These are phyloP conservation scores for Tephrocybe rancida DNA, from an alignment of 768 basidiomycete genomes.

Conservation along the genomic window DNA sequence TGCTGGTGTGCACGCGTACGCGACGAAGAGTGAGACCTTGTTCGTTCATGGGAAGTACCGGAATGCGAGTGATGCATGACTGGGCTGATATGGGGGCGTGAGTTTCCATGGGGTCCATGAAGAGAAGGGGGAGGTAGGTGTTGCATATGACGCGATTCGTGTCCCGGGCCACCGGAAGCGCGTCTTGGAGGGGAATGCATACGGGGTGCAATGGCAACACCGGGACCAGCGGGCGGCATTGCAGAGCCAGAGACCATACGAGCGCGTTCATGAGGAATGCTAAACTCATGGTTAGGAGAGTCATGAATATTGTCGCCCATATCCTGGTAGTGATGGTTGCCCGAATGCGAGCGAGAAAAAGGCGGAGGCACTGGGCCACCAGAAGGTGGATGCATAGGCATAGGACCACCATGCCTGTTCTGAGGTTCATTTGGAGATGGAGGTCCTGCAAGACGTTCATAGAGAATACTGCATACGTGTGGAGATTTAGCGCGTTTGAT, in stretches of 20 bases:
- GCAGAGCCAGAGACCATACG: conserved; percentile 46
- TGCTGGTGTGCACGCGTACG: conserved; percentile 52
- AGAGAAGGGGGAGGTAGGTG: conserved; percentile 50
- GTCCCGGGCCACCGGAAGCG: conserved; percentile 36
- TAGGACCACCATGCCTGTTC: conserved; percentile 37
- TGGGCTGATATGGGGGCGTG: conserved; percentile 41
- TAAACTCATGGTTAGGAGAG: conserved; percentile 47
- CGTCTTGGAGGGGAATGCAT: conserved; percentile 44
- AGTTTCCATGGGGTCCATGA: conserved; percentile 27
- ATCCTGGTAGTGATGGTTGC: conserved; percentile 36
- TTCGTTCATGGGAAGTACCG: conserved; percentile 44
- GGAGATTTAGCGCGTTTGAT: conserved; percentile 15
- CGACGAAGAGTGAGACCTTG: conserved; percentile 53
- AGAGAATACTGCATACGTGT: conserved; percentile 55
- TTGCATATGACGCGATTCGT: conserved; percentile 52
- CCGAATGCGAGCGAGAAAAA: conserved; percentile 35
- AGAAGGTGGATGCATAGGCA: conserved; percentile 32
- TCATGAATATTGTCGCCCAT: conserved; percentile 35
- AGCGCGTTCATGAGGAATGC: conserved; percentile 47
- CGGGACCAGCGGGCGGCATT: conserved; percentile 50
- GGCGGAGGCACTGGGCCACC: conserved; percentile 37
- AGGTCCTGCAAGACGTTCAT: conserved; percentile 71
- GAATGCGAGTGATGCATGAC: conserved; percentile 44
- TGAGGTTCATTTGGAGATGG: conserved; percentile 58
- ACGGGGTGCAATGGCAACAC: conserved; percentile 24